Conservation (phyloP, 2,329 filamentous ascomycete genomes). For the Leptodontidium sp. region DNA sequence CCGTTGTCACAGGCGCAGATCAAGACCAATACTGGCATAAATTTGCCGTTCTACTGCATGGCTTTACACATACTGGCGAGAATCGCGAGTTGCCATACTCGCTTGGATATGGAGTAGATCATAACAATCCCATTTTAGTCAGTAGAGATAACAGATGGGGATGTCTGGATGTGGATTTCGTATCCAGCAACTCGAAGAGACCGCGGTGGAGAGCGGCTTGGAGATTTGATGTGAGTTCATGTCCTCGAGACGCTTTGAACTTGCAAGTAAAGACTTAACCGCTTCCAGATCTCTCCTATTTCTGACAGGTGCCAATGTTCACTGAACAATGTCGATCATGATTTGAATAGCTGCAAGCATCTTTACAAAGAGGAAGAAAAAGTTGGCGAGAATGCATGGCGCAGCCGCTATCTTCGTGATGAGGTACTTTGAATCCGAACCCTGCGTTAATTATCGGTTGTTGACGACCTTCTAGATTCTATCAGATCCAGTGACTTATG, state of each 20-base stretch:
- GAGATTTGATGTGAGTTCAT: not conserved
- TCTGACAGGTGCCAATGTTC: not conserved
- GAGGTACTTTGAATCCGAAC: not conserved
- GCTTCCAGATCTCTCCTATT: not conserved
- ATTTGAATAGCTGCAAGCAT: not conserved
- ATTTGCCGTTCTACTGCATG: not conserved
- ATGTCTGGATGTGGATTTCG: not conserved
- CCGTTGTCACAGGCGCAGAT: not conserved
- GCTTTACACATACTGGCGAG: not conserved
- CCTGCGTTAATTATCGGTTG: too few species aligned
- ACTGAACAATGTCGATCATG: not conserved
- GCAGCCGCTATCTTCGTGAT: not conserved
- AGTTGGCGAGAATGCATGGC: not conserved
- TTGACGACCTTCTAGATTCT: not conserved
- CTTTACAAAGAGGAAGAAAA: not conserved
- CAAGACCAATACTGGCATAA: not conserved
- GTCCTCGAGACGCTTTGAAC: too few species aligned
- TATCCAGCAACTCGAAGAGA: not conserved
- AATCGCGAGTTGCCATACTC: not conserved
- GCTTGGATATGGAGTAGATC: not conserved
- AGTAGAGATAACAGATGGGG: conserved; percentile 2
- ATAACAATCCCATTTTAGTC: not conserved
- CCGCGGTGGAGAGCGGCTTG: not conserved
- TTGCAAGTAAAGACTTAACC: not conserved
- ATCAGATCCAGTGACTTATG: not conserved